These are phyloP conservation scores for Acer yangbiense DNA, from an alignment of 345 rosid genomes.

Conservation along the genomic window DNA sequence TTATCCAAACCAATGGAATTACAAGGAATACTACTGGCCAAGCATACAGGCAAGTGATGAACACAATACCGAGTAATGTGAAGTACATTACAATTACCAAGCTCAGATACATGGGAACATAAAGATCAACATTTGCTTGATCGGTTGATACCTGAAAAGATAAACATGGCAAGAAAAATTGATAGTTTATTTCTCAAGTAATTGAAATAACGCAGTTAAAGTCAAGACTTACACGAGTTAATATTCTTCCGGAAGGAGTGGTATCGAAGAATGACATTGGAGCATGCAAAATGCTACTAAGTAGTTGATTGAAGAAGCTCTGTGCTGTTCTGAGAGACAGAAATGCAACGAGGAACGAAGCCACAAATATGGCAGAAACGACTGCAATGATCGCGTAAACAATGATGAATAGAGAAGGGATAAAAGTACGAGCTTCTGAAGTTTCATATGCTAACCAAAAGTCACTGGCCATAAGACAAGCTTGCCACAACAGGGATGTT, in stretches of 20 bases:
- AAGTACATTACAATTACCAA: constrained; percentile 63
- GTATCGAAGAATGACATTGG: constrained; percentile 98
- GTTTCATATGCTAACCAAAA: constrained; percentile 96
- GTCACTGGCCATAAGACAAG: constrained; percentile 77
- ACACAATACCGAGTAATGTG: constrained; percentile 71
- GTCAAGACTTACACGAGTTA: constrained; percentile 64
- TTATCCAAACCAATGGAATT: constrained; percentile 85
- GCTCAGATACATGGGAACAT: constrained; percentile 63
- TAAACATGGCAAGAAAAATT: background rate
- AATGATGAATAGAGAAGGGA: constrained; percentile 59
- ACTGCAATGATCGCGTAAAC: constrained; percentile 60
- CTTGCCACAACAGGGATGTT: constrained; percentile 75
- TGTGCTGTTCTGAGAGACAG: constrained; percentile 86
- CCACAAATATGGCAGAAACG: constrained; percentile 54
- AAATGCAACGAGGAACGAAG: constrained; percentile 46
- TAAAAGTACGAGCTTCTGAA: constrained; percentile 57
- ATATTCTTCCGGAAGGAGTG: constrained; percentile 90
- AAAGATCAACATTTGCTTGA: constrained; percentile 75
- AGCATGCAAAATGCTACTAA: constrained; percentile 80
- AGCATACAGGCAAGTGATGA: constrained; percentile 85
- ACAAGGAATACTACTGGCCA: constrained; percentile 86
- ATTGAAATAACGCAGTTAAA: background rate
- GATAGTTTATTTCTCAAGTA: background rate
- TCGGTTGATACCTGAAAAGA: constrained; percentile 77
- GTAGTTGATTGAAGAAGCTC: constrained; percentile 69